phyloP scores from a whole-genome alignment of 768 basidiomycete species.

The Piloderma croceum region DNA sequence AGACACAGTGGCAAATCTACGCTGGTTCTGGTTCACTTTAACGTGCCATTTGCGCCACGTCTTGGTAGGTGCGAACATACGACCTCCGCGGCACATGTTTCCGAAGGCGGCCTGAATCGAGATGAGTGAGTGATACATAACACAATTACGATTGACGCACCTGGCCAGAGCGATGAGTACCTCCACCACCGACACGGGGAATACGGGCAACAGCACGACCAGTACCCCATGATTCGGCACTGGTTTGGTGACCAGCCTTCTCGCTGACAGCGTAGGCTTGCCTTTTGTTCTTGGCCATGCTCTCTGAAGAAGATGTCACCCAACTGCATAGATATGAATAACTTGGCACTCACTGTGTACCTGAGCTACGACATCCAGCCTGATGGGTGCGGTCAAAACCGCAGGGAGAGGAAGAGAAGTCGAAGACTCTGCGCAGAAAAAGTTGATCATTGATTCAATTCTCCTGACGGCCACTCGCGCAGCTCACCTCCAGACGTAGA shows the following conservation, averaged over 20 bases:
- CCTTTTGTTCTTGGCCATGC: constrained; percentile 95
- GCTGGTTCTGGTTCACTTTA: constrained; percentile 99
- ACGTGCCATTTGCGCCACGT: constrained; percentile 99
- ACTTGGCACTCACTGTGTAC: constrained; percentile 89
- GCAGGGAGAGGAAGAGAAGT: constrained; percentile 89
- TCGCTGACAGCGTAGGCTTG: constrained; percentile 95
- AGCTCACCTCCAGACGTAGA: constrained; percentile 68
- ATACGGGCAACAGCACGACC: constrained; percentile 99
- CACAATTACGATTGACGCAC: constrained; percentile 33
- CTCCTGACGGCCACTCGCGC: background rate
- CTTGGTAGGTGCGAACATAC: constrained; percentile 99
- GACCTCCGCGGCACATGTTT: constrained; percentile 99
- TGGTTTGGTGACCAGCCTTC: constrained; percentile 99
- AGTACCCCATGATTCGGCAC: constrained; percentile 99
- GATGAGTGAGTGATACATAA: background rate
- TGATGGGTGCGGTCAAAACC: constrained; percentile 96
- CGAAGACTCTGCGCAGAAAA: constrained; percentile 59
- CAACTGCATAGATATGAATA: too few species aligned
- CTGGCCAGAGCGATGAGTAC: constrained; percentile 98
- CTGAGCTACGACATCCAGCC: constrained; percentile 96
- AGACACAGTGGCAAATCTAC: constrained; percentile 95
- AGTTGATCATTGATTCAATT: constrained; percentile 1
- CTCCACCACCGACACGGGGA: constrained; percentile 98
- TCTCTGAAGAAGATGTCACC: constrained; percentile 74
- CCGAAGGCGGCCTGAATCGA: constrained; percentile 85